Evolutionary conservation across 1,284 basidiomycete species (phyloP).

Genomic region (Pulchroboletus neoregius): DNA sequence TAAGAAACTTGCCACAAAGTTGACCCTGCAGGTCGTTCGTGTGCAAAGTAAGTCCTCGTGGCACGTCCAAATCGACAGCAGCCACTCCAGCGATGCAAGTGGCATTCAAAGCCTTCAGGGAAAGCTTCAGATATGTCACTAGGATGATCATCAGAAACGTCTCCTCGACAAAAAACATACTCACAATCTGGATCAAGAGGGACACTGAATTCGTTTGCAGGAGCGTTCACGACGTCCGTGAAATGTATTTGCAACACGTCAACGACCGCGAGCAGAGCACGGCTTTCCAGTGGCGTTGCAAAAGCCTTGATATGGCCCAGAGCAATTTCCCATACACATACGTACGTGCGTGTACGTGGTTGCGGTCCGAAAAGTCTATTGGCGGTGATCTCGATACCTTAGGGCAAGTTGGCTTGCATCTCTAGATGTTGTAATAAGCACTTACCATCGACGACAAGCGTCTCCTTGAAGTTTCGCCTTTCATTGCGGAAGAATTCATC

Average conservation of each 20-base stretch:
- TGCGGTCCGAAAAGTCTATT: constrained; percentile 85
- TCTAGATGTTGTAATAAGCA: constrained; percentile 5
- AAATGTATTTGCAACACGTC: constrained; percentile 68
- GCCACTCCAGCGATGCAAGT: constrained; percentile 52
- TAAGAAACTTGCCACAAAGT: constrained; percentile 57
- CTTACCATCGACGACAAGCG: constrained; percentile 63
- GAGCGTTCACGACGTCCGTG: constrained; percentile 74
- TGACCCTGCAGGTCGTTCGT: constrained; percentile 72
- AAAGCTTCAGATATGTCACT: constrained; percentile 56
- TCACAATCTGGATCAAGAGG: constrained; percentile 72
- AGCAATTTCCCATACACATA: constrained; percentile 86
- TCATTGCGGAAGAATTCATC: constrained; percentile 36
- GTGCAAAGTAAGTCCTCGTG: constrained; percentile 60
- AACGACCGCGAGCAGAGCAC: constrained; percentile 50
- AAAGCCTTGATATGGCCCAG: constrained; percentile 60
- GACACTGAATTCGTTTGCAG: constrained; percentile 64
- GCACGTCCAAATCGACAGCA: constrained; percentile 54
- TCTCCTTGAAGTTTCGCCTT: constrained; percentile 33
- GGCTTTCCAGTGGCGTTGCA: constrained; percentile 54
- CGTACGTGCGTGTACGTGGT: constrained; percentile 79
- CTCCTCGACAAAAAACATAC: constrained; percentile 18
- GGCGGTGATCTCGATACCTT: constrained; percentile 78
- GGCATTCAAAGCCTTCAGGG: constrained; percentile 49
- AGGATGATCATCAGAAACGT: constrained; percentile 9
- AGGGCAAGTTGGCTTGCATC: constrained; percentile 25